Evolutionary conservation across 108 stramenopile genomes (phyloP).

Genomic region (Nannochloropsis granulata): DNA sequence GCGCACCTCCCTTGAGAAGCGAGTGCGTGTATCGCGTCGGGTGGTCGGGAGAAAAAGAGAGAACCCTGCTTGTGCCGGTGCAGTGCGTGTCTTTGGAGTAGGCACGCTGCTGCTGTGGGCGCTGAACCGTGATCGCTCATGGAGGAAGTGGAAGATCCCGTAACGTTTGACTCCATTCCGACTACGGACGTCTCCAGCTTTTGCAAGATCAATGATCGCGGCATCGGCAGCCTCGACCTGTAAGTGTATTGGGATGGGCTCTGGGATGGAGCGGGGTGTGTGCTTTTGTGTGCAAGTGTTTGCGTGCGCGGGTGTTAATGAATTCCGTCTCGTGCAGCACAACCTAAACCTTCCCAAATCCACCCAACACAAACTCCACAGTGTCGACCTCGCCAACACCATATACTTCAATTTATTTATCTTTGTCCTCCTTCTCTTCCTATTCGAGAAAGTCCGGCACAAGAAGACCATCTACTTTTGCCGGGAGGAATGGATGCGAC

Average conservation of each 20-base stretch:
- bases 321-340: too few species aligned
- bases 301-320: too few species aligned
- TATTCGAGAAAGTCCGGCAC: neutral
- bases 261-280: too few species aligned
- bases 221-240: neutral
- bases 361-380: neutral
- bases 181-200: neutral
- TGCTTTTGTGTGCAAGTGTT: too few species aligned
- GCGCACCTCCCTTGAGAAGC: too few species aligned
- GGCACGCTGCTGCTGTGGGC: too few species aligned
- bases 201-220: neutral
- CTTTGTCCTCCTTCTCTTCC: neutral
- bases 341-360: too few species aligned
- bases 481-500: neutral
- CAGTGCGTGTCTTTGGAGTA: too few species aligned
- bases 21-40: too few species aligned
- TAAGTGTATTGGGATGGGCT: neutral
- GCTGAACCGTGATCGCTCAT: neutral
- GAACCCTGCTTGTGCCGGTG: too few species aligned
- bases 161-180: neutral
- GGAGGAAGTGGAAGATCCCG: neutral
- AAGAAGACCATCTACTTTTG: neutral
- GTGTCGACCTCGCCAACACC: neutral
- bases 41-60: too few species aligned
- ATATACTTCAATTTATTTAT: slow-evolving; percentile 6